These are phyloP conservation scores for Scedosporium boydii DNA, from an alignment of 2,329 filamentous ascomycete genomes.

Conservation along the genomic window DNA sequence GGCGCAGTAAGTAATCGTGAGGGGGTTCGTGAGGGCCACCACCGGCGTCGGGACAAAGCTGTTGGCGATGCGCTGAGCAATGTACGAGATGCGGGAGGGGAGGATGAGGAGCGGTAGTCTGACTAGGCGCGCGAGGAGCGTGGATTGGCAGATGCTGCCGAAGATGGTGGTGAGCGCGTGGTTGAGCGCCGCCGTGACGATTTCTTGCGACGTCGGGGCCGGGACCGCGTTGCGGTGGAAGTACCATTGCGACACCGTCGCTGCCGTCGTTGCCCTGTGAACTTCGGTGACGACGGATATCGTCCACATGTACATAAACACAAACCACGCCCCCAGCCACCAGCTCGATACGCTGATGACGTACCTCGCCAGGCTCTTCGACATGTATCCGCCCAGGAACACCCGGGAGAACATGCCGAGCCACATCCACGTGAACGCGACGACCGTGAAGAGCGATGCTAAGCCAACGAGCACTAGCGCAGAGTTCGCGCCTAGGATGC, in stretches of 20 bases:
- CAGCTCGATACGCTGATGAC: constrained; percentile 82
- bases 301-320: constrained; percentile 93
- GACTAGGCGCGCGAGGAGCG: constrained; percentile 69
- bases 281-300: constrained; percentile 78
- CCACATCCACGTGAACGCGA: constrained; percentile 93
- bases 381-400: constrained; percentile 85
- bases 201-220: constrained; percentile 64
- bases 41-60: constrained; percentile 79
- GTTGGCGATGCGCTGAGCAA: constrained; percentile 66
- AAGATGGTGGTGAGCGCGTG: constrained; percentile 83
- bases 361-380: constrained; percentile 52
- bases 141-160: constrained; percentile 84
- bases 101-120: constrained; percentile 78
- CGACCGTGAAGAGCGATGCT: constrained; percentile 61
- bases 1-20: constrained; percentile 85
- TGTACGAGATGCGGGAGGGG: constrained; percentile 54
- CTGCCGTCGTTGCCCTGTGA: constrained; percentile 83
- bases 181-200: constrained; percentile 71
- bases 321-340: constrained; percentile 90
- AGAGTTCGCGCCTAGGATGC: constrained; percentile 76
- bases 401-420: constrained; percentile 92
- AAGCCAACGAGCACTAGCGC: constrained; percentile 79
- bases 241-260: constrained; percentile 97
- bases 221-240: constrained; percentile 85
- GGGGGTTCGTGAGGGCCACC: constrained; percentile 76